Evolutionary conservation across 495 filamentous ascomycete genomes (phyloP).

Genomic region (Aspergillus wentii): DNA sequence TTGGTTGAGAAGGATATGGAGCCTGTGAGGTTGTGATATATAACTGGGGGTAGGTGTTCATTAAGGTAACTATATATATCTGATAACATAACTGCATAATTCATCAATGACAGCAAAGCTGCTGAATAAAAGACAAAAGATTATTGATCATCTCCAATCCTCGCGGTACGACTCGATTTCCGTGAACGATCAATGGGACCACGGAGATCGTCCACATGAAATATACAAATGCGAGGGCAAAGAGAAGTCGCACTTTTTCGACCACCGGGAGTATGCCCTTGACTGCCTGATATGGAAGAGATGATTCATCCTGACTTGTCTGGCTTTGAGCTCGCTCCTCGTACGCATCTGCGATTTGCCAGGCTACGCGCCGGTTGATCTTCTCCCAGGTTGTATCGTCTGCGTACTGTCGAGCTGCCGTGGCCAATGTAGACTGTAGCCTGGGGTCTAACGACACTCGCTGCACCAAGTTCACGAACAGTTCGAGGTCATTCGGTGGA

Average conservation of each 20-base stretch:
- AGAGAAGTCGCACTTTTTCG: slow-evolving; percentile 18
- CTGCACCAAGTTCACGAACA: slow-evolving; percentile 43
- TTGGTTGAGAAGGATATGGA: slow-evolving; percentile 21
- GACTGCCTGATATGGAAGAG: slow-evolving; percentile 6
- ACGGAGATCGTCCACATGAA: slow-evolving; percentile 33
- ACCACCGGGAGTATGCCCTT: slow-evolving; percentile 4
- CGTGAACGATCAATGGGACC: slow-evolving; percentile 31
- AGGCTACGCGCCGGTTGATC: slow-evolving; percentile 57
- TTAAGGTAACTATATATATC: too few relatives aligned
- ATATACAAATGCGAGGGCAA: slow-evolving; percentile 25
- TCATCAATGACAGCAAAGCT: too few relatives aligned
- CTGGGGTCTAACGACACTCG: slow-evolving; percentile 31
- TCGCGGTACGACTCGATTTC: slow-evolving; percentile 23
- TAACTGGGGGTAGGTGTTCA: too few relatives aligned
- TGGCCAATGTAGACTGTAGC: slow-evolving; percentile 31
- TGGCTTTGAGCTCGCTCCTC: slow-evolving; percentile 20
- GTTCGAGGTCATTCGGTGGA: slow-evolving; percentile 46
- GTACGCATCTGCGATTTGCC: slow-evolving; percentile 50
- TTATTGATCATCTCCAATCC: slow-evolving; percentile 15
- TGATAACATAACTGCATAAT: too few relatives aligned
- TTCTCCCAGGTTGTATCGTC: slow-evolving; percentile 60
- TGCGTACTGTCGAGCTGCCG: slow-evolving; percentile 42
- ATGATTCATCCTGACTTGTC: slow-evolving; percentile 1
- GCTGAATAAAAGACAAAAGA: too few relatives aligned
- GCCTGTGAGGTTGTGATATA: slow-evolving; percentile 31